A percentile compares a stretch with the other conserved stretches of the same genome.
Evolutionary conservation across 805 yeast species (phyloP).

Genomic region (Dipodascus albidus): DNA sequence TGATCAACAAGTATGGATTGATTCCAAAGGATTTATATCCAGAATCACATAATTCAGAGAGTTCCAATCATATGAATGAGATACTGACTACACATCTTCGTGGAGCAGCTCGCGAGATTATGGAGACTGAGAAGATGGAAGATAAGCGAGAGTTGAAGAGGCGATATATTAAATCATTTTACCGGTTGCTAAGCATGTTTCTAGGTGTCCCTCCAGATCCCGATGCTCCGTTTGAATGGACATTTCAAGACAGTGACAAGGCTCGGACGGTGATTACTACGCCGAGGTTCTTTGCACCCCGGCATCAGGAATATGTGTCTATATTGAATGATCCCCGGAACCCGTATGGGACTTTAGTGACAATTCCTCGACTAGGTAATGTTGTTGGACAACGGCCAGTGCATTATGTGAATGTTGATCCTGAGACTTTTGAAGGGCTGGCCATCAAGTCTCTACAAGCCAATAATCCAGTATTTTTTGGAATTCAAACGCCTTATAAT

Average conservation of each 20-base stretch:
- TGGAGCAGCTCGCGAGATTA: conserved; percentile 62
- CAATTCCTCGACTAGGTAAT: conserved; percentile 67
- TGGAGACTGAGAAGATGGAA: conserved; percentile 29
- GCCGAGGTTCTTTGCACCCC: conserved; percentile 20
- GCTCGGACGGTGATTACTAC: conserved; percentile 19
- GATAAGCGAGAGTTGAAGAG: conserved; percentile 31
- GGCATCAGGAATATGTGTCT: conserved; percentile 42
- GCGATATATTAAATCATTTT: conserved; percentile 47
- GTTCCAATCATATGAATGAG: conserved; percentile 41
- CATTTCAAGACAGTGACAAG: conserved; percentile 61
- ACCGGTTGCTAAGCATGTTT: conserved; percentile 52
- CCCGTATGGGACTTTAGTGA: conserved; percentile 46
- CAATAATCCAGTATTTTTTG: conserved; percentile 76
- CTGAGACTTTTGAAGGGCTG: conserved; percentile 43
- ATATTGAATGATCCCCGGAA: conserved; percentile 78
- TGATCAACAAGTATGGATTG: conserved; percentile 68
- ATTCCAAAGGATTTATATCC: conserved; percentile 71
- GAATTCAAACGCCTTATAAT: conserved; percentile 78
- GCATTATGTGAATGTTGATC: conserved; percentile 56
- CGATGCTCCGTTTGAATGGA: conserved; percentile 58
- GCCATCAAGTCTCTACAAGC: conserved; percentile 57
- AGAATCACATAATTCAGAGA: conserved; percentile 49
- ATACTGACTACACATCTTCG: conserved; percentile 59
- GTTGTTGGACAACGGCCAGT: conserved; percentile 61
- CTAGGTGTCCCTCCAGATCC: conserved; percentile 77